Conservation (phyloP, 2,329 filamentous ascomycete genomes). For the Exophiala xenobiotica region DNA sequence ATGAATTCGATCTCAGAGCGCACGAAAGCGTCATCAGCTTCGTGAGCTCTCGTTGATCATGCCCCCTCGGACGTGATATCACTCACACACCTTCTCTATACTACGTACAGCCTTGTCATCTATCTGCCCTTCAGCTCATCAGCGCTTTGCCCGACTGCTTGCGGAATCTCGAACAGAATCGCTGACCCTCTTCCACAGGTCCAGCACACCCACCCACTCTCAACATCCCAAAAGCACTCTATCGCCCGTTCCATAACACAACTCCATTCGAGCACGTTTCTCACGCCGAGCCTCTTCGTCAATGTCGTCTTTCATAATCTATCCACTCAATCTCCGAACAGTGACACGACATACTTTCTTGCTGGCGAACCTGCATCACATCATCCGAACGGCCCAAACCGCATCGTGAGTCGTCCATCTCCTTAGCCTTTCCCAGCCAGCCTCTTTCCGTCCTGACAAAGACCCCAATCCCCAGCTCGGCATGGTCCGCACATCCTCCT, state of each 20-base stretch:
- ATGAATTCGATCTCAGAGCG: too few species aligned
- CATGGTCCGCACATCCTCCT: constrained; percentile 16
- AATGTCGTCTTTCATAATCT: constrained; percentile 24
- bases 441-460: too few species aligned
- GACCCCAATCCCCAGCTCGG: too few species aligned
- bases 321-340: neutral
- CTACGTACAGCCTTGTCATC: too few species aligned
- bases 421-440: too few species aligned
- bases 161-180: neutral
- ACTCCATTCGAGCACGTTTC: constrained; percentile 26
- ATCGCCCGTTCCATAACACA: constrained; percentile 26
- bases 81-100: too few species aligned
- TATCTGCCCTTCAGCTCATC: too few species aligned
- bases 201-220: constrained; percentile 28
- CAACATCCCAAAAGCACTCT: constrained; percentile 18
- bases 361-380: constrained; percentile 20
- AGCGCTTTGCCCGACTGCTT: neutral
- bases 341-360: constrained; percentile 13
- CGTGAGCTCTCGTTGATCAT: too few species aligned
- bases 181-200: neutral
- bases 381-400: constrained; percentile 15
- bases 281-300: constrained; percentile 29
- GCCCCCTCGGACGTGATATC: too few species aligned
- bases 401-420: constrained; percentile 11
- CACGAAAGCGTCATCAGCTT: too few species aligned